A percentile compares a stretch with the other conserved stretches of the same genome.
Conservation (phyloP, 202 grass and related monocot genomes). For the Panicum hallii region DNA sequence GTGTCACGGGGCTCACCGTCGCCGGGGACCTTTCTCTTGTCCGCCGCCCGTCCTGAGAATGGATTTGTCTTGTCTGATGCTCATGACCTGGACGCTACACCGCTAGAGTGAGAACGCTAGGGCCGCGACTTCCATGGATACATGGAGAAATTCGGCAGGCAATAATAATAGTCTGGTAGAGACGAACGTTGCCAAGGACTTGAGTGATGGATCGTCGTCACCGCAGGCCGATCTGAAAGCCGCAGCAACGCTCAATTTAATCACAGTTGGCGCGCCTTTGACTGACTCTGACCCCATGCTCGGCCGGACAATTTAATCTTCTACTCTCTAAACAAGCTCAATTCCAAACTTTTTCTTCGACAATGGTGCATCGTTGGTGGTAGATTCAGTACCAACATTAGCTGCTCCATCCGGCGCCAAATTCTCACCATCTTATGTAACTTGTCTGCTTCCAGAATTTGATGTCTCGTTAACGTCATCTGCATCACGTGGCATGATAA, state of each 20-base stretch:
- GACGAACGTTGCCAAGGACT: too few species aligned
- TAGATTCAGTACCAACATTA: constrained; percentile 33
- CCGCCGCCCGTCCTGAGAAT: not conserved
- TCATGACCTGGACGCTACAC: constrained; percentile 39
- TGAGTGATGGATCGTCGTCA: too few species aligned
- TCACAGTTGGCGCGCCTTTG: not conserved
- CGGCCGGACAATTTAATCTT: too few species aligned
- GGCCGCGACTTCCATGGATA: constrained; percentile 26
- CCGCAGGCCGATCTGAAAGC: too few species aligned
- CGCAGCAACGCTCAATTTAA: not conserved
- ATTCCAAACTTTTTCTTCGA: too few species aligned
- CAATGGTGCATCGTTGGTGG: not conserved
- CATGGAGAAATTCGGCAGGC: not conserved
- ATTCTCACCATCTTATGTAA: constrained; percentile 14
- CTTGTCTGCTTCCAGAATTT: constrained; percentile 40
- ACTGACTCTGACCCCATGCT: not conserved
- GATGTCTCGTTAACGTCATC: constrained; percentile 37
- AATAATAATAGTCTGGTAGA: not conserved
- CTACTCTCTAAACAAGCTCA: too few species aligned
- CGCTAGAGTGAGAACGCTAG: constrained; percentile 24
- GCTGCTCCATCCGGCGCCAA: constrained; percentile 27
- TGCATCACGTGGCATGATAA: constrained; percentile 29
- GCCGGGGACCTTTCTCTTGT: not conserved
- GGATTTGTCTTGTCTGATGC: not conserved
- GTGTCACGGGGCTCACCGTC: not conserved